Base-by-base conservation (phyloP, 768 basidiomycete species). In the Leccinum ochraceum region DNA sequence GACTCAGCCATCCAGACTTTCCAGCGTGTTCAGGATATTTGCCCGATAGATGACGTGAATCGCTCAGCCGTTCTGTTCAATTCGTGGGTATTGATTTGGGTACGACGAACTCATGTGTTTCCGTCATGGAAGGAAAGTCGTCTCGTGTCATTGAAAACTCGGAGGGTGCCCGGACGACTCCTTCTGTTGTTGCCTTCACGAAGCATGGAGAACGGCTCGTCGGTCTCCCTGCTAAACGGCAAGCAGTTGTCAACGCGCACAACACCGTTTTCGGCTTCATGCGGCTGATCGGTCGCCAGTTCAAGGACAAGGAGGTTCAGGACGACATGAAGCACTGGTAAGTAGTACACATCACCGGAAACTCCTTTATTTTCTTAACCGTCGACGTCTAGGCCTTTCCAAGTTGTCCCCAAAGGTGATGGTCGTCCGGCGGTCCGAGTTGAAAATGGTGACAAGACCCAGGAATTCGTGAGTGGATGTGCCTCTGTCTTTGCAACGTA, bases 171-270 rank as follows among this genome's bases (percentile, higher is more conserved):
- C 88, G 97, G 67, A 98, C 97, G 63, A 99, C 97, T 16, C 97
- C 97, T 3, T 99, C 97, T 42, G 94, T 98, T 58, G 94, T 98
- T 66, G 96, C 96, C 42, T 99, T 99, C 83, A 94, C 97, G 58
- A 97, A 98, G 76, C 95, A 98, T 69, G 94, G 94, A 59, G 97
- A 99, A 75, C 94, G 96, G 60, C 83, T 98, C 34, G 89, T 97
- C 61, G 96, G 96, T 76, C 85, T 97, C 48, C 95, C 96, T 24
- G 97, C 96, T 11, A 95, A 98, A 78, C 92, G 95, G 53, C 96
- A 98, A 76, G 95, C 94, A 2, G 93, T 97, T 52, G 94, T 98
- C 74, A 99, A 99, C 83, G 81, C 93, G 7, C 70, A 87, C 59
- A 97, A 97, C 81, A 98, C 95, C 42, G 89, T 95, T 64, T 96